phyloP scores from a whole-genome alignment of 192 early-diverging fungal genomes.

The Linnemannia elongata region DNA sequence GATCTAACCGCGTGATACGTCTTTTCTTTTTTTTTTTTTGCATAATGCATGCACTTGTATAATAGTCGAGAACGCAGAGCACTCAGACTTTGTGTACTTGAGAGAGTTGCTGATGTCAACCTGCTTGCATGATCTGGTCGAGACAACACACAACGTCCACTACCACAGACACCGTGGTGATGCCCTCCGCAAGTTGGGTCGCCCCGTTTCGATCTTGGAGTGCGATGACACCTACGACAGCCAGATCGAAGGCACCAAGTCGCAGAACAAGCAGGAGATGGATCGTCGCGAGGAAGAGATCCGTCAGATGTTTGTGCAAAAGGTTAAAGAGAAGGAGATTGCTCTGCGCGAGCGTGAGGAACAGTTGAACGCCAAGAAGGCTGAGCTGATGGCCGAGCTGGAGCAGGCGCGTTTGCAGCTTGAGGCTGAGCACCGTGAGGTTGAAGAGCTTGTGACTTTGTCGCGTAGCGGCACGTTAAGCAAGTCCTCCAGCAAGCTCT shows the following conservation, averaged over 20 bases:
- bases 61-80: slow-evolving; percentile 80
- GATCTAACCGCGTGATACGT: background rate
- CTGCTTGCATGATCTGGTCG: slow-evolving; percentile 84
- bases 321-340: slow-evolving; percentile 64
- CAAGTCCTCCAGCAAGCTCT: slow-evolving; percentile 44
- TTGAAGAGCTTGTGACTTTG: slow-evolving; percentile 41
- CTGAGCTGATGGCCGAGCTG: slow-evolving; percentile 38
- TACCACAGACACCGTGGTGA: slow-evolving; percentile 79
- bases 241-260: slow-evolving; percentile 75
- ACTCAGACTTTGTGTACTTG: slow-evolving; percentile 82
- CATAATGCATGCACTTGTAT: background rate
- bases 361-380: slow-evolving; percentile 52
- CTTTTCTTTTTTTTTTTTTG: slow-evolving; percentile 13
- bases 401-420: slow-evolving; percentile 32
- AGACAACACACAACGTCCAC: slow-evolving; percentile 82
- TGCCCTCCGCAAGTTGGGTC: slow-evolving; percentile 74
- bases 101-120: slow-evolving; percentile 78
- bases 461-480: slow-evolving; percentile 34
- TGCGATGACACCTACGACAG: slow-evolving; percentile 87
- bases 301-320: slow-evolving; percentile 67
- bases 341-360: slow-evolving; percentile 61
- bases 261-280: slow-evolving; percentile 76
- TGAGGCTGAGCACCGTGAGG: slow-evolving; percentile 42
- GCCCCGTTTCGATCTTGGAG: slow-evolving; percentile 83
- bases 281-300: slow-evolving; percentile 80